Conservation (phyloP, 345 rosid genomes). For the Syzygium grande region DNA sequence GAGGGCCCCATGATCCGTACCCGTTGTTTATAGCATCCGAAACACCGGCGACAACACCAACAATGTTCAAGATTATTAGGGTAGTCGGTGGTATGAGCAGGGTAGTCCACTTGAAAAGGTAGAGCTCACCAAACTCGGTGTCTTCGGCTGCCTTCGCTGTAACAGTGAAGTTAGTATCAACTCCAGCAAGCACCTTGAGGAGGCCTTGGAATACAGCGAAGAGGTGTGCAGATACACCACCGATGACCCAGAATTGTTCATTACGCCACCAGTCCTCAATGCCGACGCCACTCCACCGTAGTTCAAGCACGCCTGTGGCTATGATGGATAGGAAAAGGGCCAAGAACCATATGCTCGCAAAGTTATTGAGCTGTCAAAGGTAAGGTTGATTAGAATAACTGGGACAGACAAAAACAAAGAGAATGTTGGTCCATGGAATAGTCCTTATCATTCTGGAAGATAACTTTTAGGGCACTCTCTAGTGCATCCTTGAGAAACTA, state of each 20-base stretch:
- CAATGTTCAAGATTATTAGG: constrained; percentile 85
- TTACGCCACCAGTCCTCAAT: constrained; percentile 91
- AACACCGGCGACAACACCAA: constrained; percentile 85
- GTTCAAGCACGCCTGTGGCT: constrained; percentile 75
- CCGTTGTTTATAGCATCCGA: constrained; percentile 90
- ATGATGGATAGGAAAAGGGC: constrained; percentile 89
- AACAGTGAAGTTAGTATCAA: constrained; percentile 94
- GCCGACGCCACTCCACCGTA: constrained; percentile 88
- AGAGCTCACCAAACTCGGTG: constrained; percentile 81
- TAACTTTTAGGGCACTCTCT: not conserved
- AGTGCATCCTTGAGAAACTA: not conserved
- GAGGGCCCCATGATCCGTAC: constrained; percentile 85
- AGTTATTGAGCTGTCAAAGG: constrained; percentile 54
- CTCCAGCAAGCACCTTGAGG: constrained; percentile 88
- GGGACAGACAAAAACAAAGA: not conserved
- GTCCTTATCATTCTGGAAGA: not conserved
- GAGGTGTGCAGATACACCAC: constrained; percentile 95
- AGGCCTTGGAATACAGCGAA: constrained; percentile 96
- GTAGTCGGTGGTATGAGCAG: constrained; percentile 96
- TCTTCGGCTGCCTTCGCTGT: constrained; percentile 80
- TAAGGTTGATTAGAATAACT: not conserved
- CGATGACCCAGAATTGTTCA: constrained; percentile 98
- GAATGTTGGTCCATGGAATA: not conserved
- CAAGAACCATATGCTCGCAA: constrained; percentile 84
- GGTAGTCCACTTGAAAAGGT: constrained; percentile 96